phyloP scores from a whole-genome alignment of 352 stramenopile species.

The Phytophthora melonis region DNA sequence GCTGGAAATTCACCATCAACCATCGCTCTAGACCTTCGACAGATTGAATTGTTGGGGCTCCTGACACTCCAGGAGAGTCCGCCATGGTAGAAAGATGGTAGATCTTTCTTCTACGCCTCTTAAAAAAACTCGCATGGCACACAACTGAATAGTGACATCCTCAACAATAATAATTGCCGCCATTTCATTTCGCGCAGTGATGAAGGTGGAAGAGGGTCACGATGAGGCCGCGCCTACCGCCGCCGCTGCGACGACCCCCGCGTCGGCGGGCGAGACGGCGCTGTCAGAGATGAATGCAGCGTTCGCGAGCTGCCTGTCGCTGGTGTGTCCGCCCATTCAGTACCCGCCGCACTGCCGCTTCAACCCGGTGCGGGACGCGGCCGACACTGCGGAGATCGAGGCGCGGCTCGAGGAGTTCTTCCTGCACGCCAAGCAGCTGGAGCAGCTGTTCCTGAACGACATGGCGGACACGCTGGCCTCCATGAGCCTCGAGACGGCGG shows the following conservation, averaged over 20 bases:
- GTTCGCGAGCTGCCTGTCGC: slow-evolving; percentile 77
- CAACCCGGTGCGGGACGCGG: slow-evolving; percentile 83
- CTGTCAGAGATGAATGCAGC: slow-evolving; percentile 78
- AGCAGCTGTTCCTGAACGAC: slow-evolving; percentile 76
- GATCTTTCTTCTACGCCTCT: no score
- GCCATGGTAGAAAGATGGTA: no score
- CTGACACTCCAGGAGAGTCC: no score
- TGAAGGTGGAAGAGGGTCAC: slow-evolving; percentile 40
- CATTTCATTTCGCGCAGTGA: slow-evolving; percentile 9
- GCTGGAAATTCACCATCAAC: no score
- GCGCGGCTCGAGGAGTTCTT: slow-evolving; percentile 81
- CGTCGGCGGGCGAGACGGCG: slow-evolving; percentile 44
- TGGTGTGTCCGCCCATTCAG: slow-evolving; percentile 83
- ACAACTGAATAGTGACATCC: slow-evolving; percentile 2
- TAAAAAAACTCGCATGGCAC: not conserved
- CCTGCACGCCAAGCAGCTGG: slow-evolving; percentile 82
- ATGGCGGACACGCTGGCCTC: slow-evolving; percentile 17
- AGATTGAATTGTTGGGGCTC: no score
- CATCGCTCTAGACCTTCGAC: no score
- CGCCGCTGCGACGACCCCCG: not conserved
- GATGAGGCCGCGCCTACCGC: slow-evolving; percentile 1
- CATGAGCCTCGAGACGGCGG: slow-evolving; percentile 15
- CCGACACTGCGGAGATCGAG: slow-evolving; percentile 80
- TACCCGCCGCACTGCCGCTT: slow-evolving; percentile 87
- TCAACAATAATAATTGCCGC: slow-evolving; percentile 7